A percentile compares a stretch with the other conserved stretches of the same genome.
Conservation (phyloP, 805 yeast species). For the Saccharomyces jurei region DNA sequence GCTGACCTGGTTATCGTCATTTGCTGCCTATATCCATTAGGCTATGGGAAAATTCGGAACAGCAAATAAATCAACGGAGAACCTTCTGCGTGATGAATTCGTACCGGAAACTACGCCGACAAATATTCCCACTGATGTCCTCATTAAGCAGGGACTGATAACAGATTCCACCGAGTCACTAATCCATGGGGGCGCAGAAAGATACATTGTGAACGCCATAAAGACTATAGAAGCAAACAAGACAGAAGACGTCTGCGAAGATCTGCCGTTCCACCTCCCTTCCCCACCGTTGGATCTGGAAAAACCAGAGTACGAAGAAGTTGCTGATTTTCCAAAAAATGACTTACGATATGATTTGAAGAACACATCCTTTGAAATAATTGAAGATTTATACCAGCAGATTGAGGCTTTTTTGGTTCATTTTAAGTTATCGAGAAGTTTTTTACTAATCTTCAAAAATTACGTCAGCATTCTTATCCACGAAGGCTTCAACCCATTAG, state of each 20-base stretch:
- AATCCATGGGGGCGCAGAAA: not conserved
- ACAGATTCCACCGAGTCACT: not conserved
- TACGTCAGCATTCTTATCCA: constrained; percentile 14
- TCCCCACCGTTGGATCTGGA: not conserved
- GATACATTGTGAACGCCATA: not conserved
- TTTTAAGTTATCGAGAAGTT: constrained; percentile 19
- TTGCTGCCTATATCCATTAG: not conserved
- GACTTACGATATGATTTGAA: not conserved
- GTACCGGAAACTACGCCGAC: not conserved
- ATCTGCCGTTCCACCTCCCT: not conserved
- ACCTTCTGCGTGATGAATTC: not conserved
- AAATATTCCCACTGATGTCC: not conserved
- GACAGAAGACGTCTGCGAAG: not conserved
- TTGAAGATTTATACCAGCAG: constrained; percentile 13
- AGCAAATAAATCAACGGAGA: not conserved
- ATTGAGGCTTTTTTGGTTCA: constrained; percentile 21
- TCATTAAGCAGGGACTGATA: not conserved
- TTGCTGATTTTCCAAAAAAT: not conserved
- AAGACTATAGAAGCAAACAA: not conserved
- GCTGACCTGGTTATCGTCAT: not conserved
- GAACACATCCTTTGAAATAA: not conserved
- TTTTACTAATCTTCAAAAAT: constrained; percentile 18
- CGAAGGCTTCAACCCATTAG: constrained; percentile 15
- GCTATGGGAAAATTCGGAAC: not conserved
- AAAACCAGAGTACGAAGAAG: not conserved